Conservation (phyloP, 2,329 filamentous ascomycete species). For the Cercospora sp. region DNA sequence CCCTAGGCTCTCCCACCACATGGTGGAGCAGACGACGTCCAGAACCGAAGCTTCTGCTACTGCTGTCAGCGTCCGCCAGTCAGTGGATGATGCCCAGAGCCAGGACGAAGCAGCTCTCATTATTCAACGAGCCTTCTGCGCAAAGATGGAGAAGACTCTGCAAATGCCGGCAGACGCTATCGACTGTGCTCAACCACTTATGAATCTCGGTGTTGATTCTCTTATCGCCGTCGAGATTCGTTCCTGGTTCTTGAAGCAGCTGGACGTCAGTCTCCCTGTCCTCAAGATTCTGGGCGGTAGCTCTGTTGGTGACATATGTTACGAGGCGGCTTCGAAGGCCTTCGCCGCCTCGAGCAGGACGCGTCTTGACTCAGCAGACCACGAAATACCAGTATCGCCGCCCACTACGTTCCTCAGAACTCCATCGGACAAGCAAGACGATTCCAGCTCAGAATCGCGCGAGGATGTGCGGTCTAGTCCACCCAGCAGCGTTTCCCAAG, state of each 20-base stretch:
- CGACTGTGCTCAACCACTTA: conserved; percentile 4
- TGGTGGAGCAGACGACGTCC: background rate
- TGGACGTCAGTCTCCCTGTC: conserved; percentile 29
- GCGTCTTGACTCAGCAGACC: background rate
- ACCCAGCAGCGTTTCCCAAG: conserved; percentile 9
- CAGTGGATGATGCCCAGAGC: conserved; percentile 1
- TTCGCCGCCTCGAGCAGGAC: conserved; percentile 5
- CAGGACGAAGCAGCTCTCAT: conserved; percentile 6
- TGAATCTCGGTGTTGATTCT: conserved; percentile 42
- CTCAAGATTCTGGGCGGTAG: conserved; percentile 15
- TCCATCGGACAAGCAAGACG: conserved; percentile 5
- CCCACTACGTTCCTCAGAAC: conserved; percentile 5
- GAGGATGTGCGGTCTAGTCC: conserved; percentile 8
- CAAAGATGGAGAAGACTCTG: conserved; percentile 11
- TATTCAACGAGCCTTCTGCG: conserved; percentile 8
- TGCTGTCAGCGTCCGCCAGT: background rate
- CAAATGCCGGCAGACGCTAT: conserved; percentile 8
- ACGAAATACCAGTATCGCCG: conserved; percentile 1
- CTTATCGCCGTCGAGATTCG: conserved; percentile 45
- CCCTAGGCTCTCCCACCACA: conserved; percentile 7
- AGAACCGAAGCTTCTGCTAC: conserved; percentile 2
- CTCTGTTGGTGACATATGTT: conserved; percentile 11
- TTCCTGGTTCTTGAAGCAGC: conserved; percentile 50
- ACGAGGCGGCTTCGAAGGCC: conserved; percentile 6
- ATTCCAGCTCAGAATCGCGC: conserved; percentile 2